Evolutionary conservation across 495 filamentous ascomycete genomes (phyloP), one percentile per base, ranked within the genome.

Genomic region (Daldinia grandis): DNA sequence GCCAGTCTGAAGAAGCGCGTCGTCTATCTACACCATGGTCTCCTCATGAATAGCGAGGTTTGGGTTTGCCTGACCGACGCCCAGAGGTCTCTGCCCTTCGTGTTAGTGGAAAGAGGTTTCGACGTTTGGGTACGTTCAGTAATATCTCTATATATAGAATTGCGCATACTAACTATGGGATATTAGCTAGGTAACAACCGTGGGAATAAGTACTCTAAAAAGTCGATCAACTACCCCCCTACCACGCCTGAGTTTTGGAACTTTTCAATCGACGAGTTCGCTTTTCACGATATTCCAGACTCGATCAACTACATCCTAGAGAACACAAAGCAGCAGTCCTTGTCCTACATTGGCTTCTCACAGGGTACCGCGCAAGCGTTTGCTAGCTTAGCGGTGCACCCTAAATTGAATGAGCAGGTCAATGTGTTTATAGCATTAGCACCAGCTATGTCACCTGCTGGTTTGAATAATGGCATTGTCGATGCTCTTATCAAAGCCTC

Each of bases 141-240:
- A 37, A 47, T 25, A 28, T 64, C 1, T 53, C 10, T 21, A 17
- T 10, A 19, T n/a, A 42, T 19, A 9, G 25, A 27, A 5, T 44
- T 33, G 19, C 3, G 9, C 28, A 42, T 63, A 40, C 64, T 69
- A 33, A 71, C 21, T 24, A 44, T 63, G 15, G 27, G 14, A 21
- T 49, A 54, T 66, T 62, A 92, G 91, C 82, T 98, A 60, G 95
- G 95, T 17, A 99, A 99, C 73, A 99, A 99, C 74, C 88, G 95
- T 6, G 95, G 95, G 24, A 99, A 99, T 83, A 99, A 99, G 74
- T 99, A 99, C 78, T 95, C 93, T 30, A 99, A 98, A 78, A 99
- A 98, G 78, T 95, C 89, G 0, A 85, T 92, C 37, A 82, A 87
- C 40, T 85, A 81, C 58, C 89, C 93, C 5, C 94, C 95, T 0